Evolutionary conservation across 2,329 filamentous ascomycete genomes (phyloP), one percentile per base, ranked within the genome.

Genomic region (Trichoderma sp.): DNA sequence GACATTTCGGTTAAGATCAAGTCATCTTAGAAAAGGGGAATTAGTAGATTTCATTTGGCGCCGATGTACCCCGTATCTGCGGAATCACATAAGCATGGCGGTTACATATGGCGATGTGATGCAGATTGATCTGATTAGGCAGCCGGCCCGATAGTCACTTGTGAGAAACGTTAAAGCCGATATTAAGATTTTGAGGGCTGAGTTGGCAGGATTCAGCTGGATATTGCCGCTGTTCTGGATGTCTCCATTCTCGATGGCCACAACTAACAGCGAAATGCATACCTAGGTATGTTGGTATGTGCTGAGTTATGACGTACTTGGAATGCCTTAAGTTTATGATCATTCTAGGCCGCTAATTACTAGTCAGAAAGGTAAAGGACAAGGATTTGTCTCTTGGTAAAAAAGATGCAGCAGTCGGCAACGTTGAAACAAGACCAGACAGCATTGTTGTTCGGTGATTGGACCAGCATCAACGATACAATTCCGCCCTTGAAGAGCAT

Each of bases 11-110:
- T 63, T 17, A 43, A 15, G 34, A 63, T 23, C 34, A 43, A 43
- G 50, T 39, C 20, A 13, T 34, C 30, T 28, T 53, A 20, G 17
- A 5, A 62, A 17, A 30, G 57, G 17, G 47, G 47, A 53, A 53
- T 6, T 36, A 62, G 20, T 11, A 62, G 15, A 69, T 69, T 68
- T 74, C 73, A 74, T 50, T 71, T 72, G 70, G 73, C 72, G 74
- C 72, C 70, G 59, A 74, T 71, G 73, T 53, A 68, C 71, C 55
- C 61, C 61, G 47, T 66, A 62, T 64, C 70, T 71, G 32, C 50
- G 43, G 47, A 34, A 71, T 71, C 70, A 71, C 70, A 68, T 57
- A 43, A 32, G n/a, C 50, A 59, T 66, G 20, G 30, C 39, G 23
- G 43, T 34, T 59, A 53, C 47, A 53, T 23, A 53, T 53, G 23